Conservation (phyloP, 163 green algal genomes). For the Scenedesmus sp. region DNA sequence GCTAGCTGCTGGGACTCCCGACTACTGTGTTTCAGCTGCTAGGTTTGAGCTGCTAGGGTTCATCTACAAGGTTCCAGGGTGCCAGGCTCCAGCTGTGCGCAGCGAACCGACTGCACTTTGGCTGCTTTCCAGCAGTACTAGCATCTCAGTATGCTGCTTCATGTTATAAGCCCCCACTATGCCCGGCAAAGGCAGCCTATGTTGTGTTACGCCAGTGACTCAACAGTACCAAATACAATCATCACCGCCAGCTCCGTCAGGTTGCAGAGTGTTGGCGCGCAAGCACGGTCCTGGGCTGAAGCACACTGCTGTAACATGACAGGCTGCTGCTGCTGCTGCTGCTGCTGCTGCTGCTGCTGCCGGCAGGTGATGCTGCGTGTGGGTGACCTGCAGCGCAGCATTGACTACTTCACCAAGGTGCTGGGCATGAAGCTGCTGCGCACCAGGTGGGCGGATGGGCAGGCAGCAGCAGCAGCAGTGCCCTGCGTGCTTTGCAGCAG, state of each 20-base stretch:
- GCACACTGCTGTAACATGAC: background rate
- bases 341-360: slow-evolving; percentile 11
- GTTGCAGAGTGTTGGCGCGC: no score
- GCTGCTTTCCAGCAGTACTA: no score
- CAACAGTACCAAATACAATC: no score
- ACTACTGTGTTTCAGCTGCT: background rate
- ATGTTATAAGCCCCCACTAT: no score
- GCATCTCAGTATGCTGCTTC: no score
- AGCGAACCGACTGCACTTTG: background rate
- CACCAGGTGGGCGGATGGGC: slow-evolving; percentile 27
- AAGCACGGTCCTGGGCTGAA: background rate
- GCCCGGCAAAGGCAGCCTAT: no score
- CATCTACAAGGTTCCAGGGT: no score
- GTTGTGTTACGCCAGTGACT: no score
- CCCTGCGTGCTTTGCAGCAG: background rate
- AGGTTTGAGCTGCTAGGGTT: no score
- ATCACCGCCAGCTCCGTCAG: no score
- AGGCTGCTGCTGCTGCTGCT: background rate
- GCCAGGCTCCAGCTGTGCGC: background rate
- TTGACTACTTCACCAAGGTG: slow-evolving; percentile 91
- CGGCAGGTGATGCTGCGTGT: slow-evolving; percentile 94
- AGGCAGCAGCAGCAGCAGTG: background rate
- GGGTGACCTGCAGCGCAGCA: slow-evolving; percentile 87
- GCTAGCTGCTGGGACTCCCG: background rate
- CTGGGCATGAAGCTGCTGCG: slow-evolving; percentile 79